Evolutionary conservation across 371 early-diverging fungal species (phyloP).

Genomic region (Mucor lusitanicus): DNA sequence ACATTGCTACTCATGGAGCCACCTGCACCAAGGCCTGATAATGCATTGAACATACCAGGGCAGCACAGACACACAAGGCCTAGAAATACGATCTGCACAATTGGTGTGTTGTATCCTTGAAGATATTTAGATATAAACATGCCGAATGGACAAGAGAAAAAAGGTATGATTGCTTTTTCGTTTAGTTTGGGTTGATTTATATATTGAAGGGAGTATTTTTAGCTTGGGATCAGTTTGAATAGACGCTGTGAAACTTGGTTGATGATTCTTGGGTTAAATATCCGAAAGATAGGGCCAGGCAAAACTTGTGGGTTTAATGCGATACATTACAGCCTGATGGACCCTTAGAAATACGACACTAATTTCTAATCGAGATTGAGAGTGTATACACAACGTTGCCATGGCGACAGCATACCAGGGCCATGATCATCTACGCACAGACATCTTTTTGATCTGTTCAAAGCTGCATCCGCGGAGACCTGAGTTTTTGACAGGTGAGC

Average conservation of each 20-base stretch:
- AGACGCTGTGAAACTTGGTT: slow-evolving; percentile 4
- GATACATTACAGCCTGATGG: neutral
- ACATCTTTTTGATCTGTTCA: neutral
- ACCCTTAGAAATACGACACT: neutral
- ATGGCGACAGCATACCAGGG: neutral
- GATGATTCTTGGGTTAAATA: neutral
- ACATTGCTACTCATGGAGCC: slow-evolving; percentile 59
- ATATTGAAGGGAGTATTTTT: neutral
- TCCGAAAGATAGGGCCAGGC: neutral
- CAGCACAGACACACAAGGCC: slow-evolving; percentile 79
- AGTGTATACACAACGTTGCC: neutral
- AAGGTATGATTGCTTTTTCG: neutral
- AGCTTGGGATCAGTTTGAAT: neutral
- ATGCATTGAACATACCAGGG: slow-evolving; percentile 73
- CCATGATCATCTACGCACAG: neutral
- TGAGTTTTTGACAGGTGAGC: neutral
- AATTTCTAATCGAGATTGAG: neutral
- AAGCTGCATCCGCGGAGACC: neutral
- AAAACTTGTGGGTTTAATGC: neutral
- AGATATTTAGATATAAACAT: slow-evolving; percentile 6
- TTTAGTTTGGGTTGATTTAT: neutral
- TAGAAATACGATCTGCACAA: slow-evolving; percentile 68
- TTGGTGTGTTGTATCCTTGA: slow-evolving; percentile 39
- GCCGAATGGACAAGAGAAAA: neutral
- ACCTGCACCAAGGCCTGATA: slow-evolving; percentile 51